phyloP scores from a whole-genome alignment of 2,329 filamentous ascomycete species.

The Ophiostoma triangulosporum region DNA sequence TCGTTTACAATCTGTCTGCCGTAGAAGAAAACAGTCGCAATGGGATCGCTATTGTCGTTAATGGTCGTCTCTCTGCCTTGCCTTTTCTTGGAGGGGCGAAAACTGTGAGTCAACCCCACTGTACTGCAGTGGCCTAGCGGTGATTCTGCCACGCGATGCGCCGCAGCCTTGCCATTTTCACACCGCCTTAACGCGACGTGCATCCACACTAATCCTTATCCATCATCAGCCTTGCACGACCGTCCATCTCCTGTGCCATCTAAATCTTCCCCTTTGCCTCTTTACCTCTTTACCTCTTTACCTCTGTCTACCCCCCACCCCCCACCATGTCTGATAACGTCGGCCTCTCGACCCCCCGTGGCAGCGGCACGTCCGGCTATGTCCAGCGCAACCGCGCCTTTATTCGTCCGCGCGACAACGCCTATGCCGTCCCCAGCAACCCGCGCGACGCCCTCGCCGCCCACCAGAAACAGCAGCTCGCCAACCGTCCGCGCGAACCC shows the following conservation, averaged over 20 bases:
- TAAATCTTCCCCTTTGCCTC: neutral
- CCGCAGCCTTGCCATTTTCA: constrained; percentile 6
- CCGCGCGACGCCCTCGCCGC: constrained; percentile 66
- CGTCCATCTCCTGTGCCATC: neutral
- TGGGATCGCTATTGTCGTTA: neutral
- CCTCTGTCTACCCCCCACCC: neutral
- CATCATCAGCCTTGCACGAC: neutral
- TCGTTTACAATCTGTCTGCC: too few relatives aligned
- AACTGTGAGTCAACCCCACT: constrained; percentile 6
- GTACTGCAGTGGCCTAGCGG: neutral
- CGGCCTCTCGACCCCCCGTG: constrained; percentile 83
- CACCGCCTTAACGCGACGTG: constrained; percentile 5
- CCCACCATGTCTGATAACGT: constrained; percentile 86
- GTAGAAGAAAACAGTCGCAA: too few relatives aligned
- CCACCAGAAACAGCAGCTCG: constrained; percentile 48
- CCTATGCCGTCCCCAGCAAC: constrained; percentile 60
- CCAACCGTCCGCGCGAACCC: constrained; percentile 68
- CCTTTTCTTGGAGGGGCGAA: constrained; percentile 6
- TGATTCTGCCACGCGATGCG: constrained; percentile 4
- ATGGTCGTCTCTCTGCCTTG: too few relatives aligned
- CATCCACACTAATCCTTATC: neutral
- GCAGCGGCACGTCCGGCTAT: constrained; percentile 92
- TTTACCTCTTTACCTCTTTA: neutral
- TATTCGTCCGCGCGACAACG: constrained; percentile 69
- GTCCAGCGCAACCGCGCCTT: constrained; percentile 92